Base-by-base conservation (phyloP, 768 basidiomycete genomes). In the Tricholomella constricta region DNA sequence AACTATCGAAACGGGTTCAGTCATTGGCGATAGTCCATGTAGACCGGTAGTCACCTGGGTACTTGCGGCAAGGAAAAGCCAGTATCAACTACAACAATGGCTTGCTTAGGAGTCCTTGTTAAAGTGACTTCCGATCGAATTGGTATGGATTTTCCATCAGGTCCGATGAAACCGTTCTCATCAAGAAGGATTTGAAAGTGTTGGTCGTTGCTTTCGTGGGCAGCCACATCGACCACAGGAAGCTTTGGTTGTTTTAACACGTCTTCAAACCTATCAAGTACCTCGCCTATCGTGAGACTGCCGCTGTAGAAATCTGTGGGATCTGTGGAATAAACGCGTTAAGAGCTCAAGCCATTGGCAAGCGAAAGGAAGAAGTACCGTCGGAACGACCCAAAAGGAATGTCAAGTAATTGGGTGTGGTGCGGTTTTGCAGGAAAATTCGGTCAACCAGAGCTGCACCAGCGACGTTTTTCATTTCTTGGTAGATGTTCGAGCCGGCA, bases 31-130 rank as follows among this genome's bases (percentile, higher is more conserved):
- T 55, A 36, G 15, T 3, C 10, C 20, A 25, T 37, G 51, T 35
- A 54, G 44, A 48, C 17, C 43, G 41, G 17, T 2, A 64, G 72
- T 41, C 63, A 81, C 81, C 70, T 57, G 45, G 84, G 75, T 34
- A 88, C 75, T 62, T 88, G 87, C 11, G 85, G 79, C 2, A 88
- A 70, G 0, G 85, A 77, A 65, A 86, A 89, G 0, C 89, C 88
- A 4, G 85, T 83, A 62, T 91, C 89, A 26, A 89, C 70, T 3
- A 90, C 73, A 4, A 79, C 80, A 1, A 84, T 85, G 7, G 81
- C 69, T 57, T 82, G 82, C 14, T 70, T 69, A 9, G 67, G 68
- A 41, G 78, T 67, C 23, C 69, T 65, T 1, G 73, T 71, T 26
- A 75, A 68, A 9, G 69, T 60, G 14, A 88, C 85, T 23, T 64